Base-by-base conservation (phyloP, 345 rosid species). In the Gossypium herbaceum region DNA sequence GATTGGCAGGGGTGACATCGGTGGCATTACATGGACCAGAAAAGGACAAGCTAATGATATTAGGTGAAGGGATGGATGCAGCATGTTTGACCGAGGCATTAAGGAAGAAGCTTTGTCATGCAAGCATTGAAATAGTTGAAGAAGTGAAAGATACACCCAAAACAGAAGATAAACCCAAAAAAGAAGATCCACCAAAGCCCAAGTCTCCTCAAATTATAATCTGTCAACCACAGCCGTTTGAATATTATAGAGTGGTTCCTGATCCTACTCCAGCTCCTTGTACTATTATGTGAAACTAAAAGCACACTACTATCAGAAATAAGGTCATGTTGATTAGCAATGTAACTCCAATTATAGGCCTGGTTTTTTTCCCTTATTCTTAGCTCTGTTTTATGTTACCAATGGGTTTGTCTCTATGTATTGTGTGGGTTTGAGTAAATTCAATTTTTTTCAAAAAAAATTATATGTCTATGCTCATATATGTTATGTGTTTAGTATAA, bases 1-100 rank as follows among this genome's bases (percentile, higher is more conserved):
- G 20, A 10, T 43, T 27, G 10, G 5, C 55, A 85, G 88, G 90
- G 67, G 86, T 81, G 45, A 75, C 55, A 16, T 81, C 85, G 2
- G 82, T 85, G 76, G 84, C 80, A 7, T 61, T 87, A 7, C 80
- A 83, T 76, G 88, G 90, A 9, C 76, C 72, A 2, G 73, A 52
- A 39, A 67, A 71, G 56, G 82, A 84, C 12, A 78, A 80, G 50
- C 75, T 87, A 73, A 74, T 78, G 41, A 81, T 87, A 59, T n/a
- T 76, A 0, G 87, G 90, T 24, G 78, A 81, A 0, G 81, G 75
- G 9, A 71, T 85, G 5, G 88, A 87, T 71, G 85, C 83, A 47
- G 83, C 79, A 12, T 43, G 44, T 61, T 79, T 86, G 83, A 79
- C 86, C 2, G 34, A n/a, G 0, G 3, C 65, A 4, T 80, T 84